Conservation (phyloP, 768 basidiomycete genomes). For the Tricholoma bakamatsutake region DNA sequence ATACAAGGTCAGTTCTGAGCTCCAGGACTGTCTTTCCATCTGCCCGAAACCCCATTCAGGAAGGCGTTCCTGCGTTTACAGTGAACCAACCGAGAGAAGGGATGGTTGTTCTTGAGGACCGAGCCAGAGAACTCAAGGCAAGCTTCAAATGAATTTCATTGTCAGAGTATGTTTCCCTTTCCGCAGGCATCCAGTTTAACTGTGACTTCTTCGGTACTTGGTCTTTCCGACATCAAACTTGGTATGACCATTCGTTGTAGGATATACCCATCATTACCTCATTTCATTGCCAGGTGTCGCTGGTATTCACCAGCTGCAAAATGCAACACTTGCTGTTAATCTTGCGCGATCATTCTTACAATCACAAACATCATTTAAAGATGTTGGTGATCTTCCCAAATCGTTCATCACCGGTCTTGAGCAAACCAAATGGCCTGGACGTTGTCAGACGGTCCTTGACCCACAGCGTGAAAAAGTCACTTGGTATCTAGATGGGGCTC, state of each 20-base stretch:
- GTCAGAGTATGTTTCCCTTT: not conserved
- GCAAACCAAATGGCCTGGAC: slow-evolving; percentile 83
- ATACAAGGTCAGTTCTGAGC: slow-evolving; percentile 59
- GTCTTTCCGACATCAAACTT: slow-evolving; percentile 50
- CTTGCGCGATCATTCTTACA: slow-evolving; percentile 63
- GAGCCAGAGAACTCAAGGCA: slow-evolving; percentile 66
- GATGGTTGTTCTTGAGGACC: slow-evolving; percentile 57
- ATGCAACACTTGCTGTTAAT: slow-evolving; percentile 80
- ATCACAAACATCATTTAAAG: slow-evolving; percentile 20
- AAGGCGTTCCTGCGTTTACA: slow-evolving; percentile 80
- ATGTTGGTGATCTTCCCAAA: slow-evolving; percentile 36
- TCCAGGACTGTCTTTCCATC: slow-evolving; percentile 1
- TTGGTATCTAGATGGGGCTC: slow-evolving; percentile 96
- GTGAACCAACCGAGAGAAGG: slow-evolving; percentile 72
- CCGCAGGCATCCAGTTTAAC: slow-evolving; percentile 62
- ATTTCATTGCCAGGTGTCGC: slow-evolving; percentile 55
- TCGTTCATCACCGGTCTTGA: slow-evolving; percentile 58
- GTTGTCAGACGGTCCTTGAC: slow-evolving; percentile 82
- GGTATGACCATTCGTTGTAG: slow-evolving; percentile 35
- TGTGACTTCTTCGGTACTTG: slow-evolving; percentile 48
- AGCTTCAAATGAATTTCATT: not conserved
- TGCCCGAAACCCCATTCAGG: slow-evolving; percentile 29
- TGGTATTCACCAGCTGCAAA: slow-evolving; percentile 81
- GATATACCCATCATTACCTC: not conserved
- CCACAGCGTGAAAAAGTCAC: slow-evolving; percentile 43